phyloP scores from a whole-genome alignment of 2,329 filamentous ascomycete genomes.

The Fusarium tjaetaba region DNA sequence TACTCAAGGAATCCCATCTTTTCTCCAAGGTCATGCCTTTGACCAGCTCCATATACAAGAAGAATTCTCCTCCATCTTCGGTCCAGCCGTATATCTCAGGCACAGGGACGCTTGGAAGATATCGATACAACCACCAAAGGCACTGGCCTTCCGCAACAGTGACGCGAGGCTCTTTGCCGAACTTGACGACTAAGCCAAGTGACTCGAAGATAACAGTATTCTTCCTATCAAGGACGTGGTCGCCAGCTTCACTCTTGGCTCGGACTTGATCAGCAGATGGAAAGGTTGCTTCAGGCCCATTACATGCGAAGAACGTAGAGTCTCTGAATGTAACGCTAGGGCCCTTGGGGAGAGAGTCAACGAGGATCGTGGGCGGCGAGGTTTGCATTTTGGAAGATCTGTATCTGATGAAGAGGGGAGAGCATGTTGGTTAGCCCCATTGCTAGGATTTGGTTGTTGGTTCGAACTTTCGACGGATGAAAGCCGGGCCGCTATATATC shows the following conservation, averaged over 20 bases:
- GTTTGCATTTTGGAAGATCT: background rate
- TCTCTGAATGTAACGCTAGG: background rate
- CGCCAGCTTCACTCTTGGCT: background rate
- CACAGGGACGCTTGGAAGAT: background rate
- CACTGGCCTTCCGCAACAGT: background rate
- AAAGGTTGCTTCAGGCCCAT: background rate
- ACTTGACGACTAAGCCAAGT: background rate
- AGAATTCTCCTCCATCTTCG: background rate
- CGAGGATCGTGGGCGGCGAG: fast-evolving
- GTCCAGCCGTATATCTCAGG: conserved; percentile 23
- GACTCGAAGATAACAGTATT: background rate
- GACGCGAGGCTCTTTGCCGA: fast-evolving
- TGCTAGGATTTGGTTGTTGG: background rate
- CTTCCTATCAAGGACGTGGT: background rate
- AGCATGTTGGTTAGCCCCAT: background rate
- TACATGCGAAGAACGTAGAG: background rate
- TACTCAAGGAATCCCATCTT: background rate
- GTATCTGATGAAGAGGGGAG: background rate
- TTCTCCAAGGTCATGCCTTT: background rate
- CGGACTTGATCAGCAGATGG: background rate
- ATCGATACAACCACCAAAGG: background rate
- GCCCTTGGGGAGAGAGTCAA: background rate
- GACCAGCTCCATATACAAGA: conserved; percentile 18
- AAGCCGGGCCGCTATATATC: background rate
- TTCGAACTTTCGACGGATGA: background rate